A percentile compares a stretch with the other conserved stretches of the same genome.
These are phyloP conservation scores for Solanum ossicruentum DNA, from an alignment of 257 asterid genomes.

Conservation along the genomic window DNA sequence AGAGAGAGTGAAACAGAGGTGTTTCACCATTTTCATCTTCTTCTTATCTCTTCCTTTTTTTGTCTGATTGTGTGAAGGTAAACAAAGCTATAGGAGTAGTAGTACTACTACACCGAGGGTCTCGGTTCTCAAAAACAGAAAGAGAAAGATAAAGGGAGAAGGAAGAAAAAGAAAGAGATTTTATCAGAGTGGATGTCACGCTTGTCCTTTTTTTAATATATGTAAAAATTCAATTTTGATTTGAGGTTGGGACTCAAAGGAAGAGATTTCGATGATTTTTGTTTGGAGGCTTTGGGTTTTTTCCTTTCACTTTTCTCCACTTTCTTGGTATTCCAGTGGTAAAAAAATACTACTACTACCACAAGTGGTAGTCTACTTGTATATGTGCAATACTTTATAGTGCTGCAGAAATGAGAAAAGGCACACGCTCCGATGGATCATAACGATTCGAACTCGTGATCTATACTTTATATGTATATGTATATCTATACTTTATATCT, in stretches of 20 bases:
- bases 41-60: slow-evolving; percentile 2
- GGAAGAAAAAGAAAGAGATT: slow-evolving; percentile 33
- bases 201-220: slow-evolving; percentile 65
- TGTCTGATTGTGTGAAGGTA: slow-evolving; percentile 2
- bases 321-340: not conserved
- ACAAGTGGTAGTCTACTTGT: not conserved
- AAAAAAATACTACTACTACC: not conserved
- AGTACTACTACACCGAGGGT: not conserved
- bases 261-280: slow-evolving; percentile 1
- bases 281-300: not conserved
- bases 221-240: not conserved
- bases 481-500: too few relatives aligned
- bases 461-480: too few relatives aligned
- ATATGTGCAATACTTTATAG: not conserved
- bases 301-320: not conserved
- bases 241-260: not conserved
- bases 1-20: slow-evolving; percentile 16
- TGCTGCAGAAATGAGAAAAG: not conserved
- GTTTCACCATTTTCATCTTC: slow-evolving; percentile 3
- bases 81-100: not conserved
- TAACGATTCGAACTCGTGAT: too few relatives aligned
- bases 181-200: slow-evolving; percentile 65
- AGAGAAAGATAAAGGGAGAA: not conserved
- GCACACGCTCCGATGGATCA: not conserved
- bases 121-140: slow-evolving; percentile 21